Conservation (phyloP, 1,284 basidiomycete species). For the Tylopilus orsonianus region DNA sequence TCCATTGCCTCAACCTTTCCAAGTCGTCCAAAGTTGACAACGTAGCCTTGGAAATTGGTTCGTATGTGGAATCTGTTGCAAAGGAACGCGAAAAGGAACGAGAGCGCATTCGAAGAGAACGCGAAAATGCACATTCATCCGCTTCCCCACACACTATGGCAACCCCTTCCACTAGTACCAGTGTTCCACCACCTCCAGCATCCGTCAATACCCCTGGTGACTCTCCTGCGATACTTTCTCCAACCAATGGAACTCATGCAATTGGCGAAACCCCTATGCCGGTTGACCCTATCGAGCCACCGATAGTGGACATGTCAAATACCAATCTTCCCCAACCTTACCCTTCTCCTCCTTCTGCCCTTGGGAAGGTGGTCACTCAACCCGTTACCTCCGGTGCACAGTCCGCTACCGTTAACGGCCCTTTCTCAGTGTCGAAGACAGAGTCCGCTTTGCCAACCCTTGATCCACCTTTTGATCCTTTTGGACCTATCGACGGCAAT, state of each 20-base stretch:
- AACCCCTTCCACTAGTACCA: conserved; percentile 26
- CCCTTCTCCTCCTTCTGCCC: conserved; percentile 56
- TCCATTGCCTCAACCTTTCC: conserved; percentile 26
- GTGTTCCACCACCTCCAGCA: conserved; percentile 17
- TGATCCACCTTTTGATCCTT: conserved; percentile 36
- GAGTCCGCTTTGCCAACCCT: conserved; percentile 18
- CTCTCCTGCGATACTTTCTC: conserved; percentile 20
- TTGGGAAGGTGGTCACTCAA: conserved; percentile 28
- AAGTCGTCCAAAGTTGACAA: conserved; percentile 32
- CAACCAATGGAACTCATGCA: conserved; percentile 22
- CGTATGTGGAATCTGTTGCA: conserved; percentile 69
- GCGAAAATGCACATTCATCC: conserved; percentile 49
- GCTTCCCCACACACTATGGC: conserved; percentile 36
- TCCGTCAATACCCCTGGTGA: conserved; percentile 7
- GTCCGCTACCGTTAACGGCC: conserved; percentile 7
- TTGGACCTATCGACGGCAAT: conserved; percentile 39
- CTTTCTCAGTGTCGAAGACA: conserved; percentile 12
- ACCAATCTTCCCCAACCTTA: conserved; percentile 38
- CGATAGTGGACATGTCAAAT: conserved; percentile 17
- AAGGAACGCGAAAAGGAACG: conserved; percentile 71
- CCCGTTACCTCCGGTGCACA: conserved; percentile 29
- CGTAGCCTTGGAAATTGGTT: conserved; percentile 57
- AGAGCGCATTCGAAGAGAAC: conserved; percentile 64
- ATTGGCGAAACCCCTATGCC: conserved; percentile 19
- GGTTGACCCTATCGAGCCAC: conserved; percentile 11